Conservation (phyloP, 768 basidiomycete species). For the Tephrocybe sp. region DNA sequence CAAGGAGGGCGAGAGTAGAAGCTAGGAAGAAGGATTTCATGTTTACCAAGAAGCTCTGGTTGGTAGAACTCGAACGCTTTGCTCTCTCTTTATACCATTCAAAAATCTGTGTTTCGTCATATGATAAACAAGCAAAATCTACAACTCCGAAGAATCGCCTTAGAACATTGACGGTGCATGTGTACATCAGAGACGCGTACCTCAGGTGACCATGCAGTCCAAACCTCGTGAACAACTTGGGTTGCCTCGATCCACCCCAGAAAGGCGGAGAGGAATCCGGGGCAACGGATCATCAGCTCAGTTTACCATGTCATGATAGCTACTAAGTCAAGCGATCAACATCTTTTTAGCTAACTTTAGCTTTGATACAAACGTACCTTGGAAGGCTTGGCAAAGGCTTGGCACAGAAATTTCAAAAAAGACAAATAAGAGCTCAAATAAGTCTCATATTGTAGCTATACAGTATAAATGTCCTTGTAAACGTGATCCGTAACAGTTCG, state of each 20-base stretch:
- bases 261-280: not conserved
- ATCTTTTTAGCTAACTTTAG: too few relatives aligned
- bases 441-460: conserved; percentile 40
- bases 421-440: conserved; percentile 26
- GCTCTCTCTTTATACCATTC: conserved; percentile 3
- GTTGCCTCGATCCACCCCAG: not conserved
- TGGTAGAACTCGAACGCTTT: not conserved
- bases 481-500: conserved; percentile 32
- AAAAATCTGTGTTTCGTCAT: not conserved
- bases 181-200: not conserved
- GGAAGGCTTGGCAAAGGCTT: too few relatives aligned
- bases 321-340: not conserved
- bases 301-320: not conserved
- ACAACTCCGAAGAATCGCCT: not conserved
- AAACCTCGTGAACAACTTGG: conserved; percentile 3
- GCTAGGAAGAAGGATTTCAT: conserved; percentile 27
- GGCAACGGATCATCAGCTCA: not conserved
- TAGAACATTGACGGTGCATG: too few relatives aligned
- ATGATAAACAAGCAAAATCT: not conserved
- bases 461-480: conserved; percentile 40
- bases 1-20: conserved; percentile 17
- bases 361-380: not conserved
- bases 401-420: not conserved
- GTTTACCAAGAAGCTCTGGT: not conserved
- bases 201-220: conserved; percentile 2